These are phyloP conservation scores for Pyrenochaeta sp. DNA, from an alignment of 2,329 filamentous ascomycete species.

Conservation along the genomic window DNA sequence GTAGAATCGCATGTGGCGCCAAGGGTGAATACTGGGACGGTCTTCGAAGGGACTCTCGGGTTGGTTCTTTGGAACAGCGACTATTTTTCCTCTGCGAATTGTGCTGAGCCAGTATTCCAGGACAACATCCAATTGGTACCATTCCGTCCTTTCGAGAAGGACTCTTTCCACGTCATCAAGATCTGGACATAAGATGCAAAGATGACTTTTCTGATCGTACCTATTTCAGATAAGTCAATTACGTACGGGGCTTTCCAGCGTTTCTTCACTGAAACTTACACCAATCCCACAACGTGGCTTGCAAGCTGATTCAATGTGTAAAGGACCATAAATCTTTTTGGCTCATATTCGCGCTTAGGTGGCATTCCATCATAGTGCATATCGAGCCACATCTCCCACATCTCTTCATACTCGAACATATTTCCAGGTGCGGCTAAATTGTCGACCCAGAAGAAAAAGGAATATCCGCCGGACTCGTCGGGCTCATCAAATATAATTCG, in stretches of 20 bases:
- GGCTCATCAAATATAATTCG: conserved; percentile 2
- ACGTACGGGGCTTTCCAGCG: neutral
- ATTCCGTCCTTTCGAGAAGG: conserved; percentile 7
- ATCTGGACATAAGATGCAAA: conserved; percentile 5
- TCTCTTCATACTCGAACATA: conserved; percentile 2
- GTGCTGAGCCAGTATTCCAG: conserved; percentile 25
- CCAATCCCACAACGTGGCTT: conserved; percentile 1
- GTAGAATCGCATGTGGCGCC: conserved; percentile 17
- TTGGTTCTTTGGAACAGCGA: conserved; percentile 12
- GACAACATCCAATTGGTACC: conserved; percentile 20
- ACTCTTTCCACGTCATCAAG: conserved; percentile 8
- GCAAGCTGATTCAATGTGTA: conserved; percentile 7
- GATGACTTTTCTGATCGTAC: conserved; percentile 6
- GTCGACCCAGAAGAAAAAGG: conserved; percentile 10
- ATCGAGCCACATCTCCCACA: conserved; percentile 1
- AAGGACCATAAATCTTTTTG: conserved; percentile 1
- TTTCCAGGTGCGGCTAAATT: neutral
- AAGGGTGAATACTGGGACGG: conserved; percentile 9
- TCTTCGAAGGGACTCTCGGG: conserved; percentile 4
- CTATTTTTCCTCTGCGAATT: conserved; percentile 19
- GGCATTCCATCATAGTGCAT: neutral
- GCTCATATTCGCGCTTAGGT: neutral
- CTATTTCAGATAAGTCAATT: neutral
- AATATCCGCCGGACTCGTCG: neutral
- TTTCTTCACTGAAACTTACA: conserved; percentile 4